These are phyloP conservation scores for Penicillium parvum DNA, from an alignment of 495 filamentous ascomycete species.

Conservation along the genomic window DNA sequence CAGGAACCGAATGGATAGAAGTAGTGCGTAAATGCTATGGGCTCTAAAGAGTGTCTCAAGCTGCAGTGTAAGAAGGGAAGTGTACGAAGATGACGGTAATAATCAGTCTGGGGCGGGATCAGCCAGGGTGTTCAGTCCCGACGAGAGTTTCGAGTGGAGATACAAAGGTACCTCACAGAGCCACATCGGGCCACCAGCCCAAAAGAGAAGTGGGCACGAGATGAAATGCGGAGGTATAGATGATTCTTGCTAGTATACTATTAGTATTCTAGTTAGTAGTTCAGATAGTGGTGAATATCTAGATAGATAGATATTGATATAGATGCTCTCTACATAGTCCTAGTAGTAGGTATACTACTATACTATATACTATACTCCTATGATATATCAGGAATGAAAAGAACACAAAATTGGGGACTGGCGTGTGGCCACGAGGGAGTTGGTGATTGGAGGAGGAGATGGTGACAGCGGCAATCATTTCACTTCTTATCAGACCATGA, in stretches of 20 bases:
- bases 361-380: too few species aligned
- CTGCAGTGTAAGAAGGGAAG: conserved; percentile 15
- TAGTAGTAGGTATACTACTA: too few species aligned
- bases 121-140: conserved; percentile 16
- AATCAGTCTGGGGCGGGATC: conserved; percentile 26
- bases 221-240: conserved; percentile 15
- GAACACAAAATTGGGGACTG: conserved; percentile 6
- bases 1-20: conserved; percentile 19
- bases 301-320: too few species aligned
- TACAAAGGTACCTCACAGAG: too few species aligned
- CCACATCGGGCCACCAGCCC: conserved; percentile 10
- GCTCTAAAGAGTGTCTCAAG: conserved; percentile 4
- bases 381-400: too few species aligned
- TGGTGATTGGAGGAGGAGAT: conserved; percentile 19
- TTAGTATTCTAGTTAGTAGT: too few species aligned
- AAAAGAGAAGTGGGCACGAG: conserved; percentile 12
- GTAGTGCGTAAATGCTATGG: not conserved
- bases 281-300: too few species aligned
- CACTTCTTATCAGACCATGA: conserved; percentile 21
- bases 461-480: conserved; percentile 29
- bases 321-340: too few species aligned
- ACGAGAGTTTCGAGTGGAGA: not conserved
- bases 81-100: conserved; percentile 12
- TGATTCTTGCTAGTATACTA: too few species aligned
- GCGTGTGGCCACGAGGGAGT: conserved; percentile 25